Conservation (phyloP, 768 basidiomycete species). For the Mycena albidolilacea region DNA sequence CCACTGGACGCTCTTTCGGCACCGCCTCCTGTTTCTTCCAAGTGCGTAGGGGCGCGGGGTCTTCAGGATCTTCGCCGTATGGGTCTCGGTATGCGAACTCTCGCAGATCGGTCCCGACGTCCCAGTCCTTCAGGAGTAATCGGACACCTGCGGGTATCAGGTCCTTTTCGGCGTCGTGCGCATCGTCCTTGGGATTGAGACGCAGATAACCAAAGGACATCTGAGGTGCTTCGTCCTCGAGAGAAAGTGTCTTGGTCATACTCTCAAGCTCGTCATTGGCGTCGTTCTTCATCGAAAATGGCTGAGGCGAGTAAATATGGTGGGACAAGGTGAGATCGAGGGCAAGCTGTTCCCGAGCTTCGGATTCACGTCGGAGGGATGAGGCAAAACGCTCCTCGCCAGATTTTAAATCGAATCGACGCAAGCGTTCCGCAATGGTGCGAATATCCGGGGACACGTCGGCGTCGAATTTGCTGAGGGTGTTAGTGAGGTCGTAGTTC, state of each 20-base stretch:
- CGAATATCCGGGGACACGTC: conserved; percentile 53
- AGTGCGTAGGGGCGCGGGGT: conserved; percentile 23
- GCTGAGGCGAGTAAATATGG: conserved; percentile 67
- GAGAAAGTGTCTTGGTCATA: conserved; percentile 73
- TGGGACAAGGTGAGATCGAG: conserved; percentile 74
- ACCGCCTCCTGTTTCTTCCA: conserved; percentile 24
- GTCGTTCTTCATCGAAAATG: conserved; percentile 50
- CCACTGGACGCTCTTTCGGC: conserved; percentile 26
- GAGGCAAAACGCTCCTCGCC: conserved; percentile 53
- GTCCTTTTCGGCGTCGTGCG: conserved; percentile 43
- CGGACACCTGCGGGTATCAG: conserved; percentile 68
- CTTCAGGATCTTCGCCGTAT: conserved; percentile 57
- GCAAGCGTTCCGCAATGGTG: conserved; percentile 56
- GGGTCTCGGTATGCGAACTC: conserved; percentile 69
- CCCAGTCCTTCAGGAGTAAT: conserved; percentile 79
- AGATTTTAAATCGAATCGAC: conserved; percentile 58
- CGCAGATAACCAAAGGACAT: conserved; percentile 75
- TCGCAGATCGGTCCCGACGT: conserved; percentile 65
- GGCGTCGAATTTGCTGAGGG: conserved; percentile 59
- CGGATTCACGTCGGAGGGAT: conserved; percentile 63
- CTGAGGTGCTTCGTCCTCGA: conserved; percentile 69
- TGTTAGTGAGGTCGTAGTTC: conserved; percentile 65
- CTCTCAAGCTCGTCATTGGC: conserved; percentile 60
- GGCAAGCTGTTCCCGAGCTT: conserved; percentile 73
- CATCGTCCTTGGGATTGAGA: conserved; percentile 58